These are phyloP conservation scores for Phytophthora macrochlamydospora DNA, from an alignment of 352 stramenopile species.

Conservation along the genomic window DNA sequence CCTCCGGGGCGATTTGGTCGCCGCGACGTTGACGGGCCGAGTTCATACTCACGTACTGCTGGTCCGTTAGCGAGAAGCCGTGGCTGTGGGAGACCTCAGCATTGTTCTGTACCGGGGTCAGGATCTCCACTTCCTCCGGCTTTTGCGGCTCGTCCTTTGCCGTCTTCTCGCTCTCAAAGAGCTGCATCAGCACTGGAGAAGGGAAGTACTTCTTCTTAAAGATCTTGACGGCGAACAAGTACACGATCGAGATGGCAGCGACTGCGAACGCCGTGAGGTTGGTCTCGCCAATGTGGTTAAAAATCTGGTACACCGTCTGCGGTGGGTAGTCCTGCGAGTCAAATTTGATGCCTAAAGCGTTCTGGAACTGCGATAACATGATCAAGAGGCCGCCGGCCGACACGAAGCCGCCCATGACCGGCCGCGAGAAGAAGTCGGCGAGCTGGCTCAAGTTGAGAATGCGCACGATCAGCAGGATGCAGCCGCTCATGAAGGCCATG, in stretches of 20 bases:
- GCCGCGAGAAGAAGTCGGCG: slow-evolving; percentile 89
- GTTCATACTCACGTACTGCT: slow-evolving; percentile 52
- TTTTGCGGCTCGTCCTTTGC: slow-evolving; percentile 10
- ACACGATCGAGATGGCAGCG: slow-evolving; percentile 54
- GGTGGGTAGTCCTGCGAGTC: slow-evolving; percentile 52
- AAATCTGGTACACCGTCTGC: slow-evolving; percentile 65
- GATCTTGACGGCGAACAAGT: slow-evolving; percentile 50
- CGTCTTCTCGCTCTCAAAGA: slow-evolving; percentile 33
- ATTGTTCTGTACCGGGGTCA: slow-evolving; percentile 12
- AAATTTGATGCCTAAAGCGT: slow-evolving; percentile 80
- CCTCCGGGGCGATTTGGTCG: slow-evolving; percentile 6
- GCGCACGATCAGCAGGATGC: slow-evolving; percentile 80
- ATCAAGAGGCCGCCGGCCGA: slow-evolving; percentile 89
- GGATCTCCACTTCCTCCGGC: slow-evolving; percentile 10
- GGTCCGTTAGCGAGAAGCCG: slow-evolving; percentile 51
- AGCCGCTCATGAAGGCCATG: slow-evolving; percentile 79
- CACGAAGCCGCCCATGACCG: slow-evolving; percentile 92
- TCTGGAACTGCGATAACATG: slow-evolving; percentile 87
- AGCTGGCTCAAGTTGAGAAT: slow-evolving; percentile 83
- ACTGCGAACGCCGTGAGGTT: slow-evolving; percentile 81
- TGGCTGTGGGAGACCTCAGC: slow-evolving; percentile 25
- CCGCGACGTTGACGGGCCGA: slow-evolving; percentile 17
- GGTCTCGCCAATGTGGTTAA: slow-evolving; percentile 59
- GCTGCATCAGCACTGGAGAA: slow-evolving; percentile 30
- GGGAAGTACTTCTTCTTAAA: slow-evolving; percentile 53